These are phyloP conservation scores for Bocquillonia castaneifolia DNA, from an alignment of 441 rosid species.

Conservation along the genomic window DNA sequence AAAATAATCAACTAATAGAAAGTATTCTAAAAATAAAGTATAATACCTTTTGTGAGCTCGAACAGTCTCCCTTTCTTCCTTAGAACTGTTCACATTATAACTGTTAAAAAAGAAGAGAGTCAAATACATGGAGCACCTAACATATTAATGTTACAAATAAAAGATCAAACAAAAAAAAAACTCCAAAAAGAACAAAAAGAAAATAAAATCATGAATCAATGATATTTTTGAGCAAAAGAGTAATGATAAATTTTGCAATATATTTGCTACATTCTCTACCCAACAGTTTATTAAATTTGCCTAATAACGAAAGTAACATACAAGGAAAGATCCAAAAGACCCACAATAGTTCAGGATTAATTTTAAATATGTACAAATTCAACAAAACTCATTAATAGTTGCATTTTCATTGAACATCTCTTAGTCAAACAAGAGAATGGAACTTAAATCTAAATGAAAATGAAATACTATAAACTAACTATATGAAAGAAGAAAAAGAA, in stretches of 20 bases:
- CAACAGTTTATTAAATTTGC: too few relatives aligned
- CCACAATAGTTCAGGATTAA: not conserved
- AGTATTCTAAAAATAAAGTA: not conserved
- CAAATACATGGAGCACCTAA: not conserved
- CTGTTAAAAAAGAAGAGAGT: slow-evolving; percentile 35
- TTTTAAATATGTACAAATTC: not conserved
- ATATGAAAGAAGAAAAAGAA: not conserved
- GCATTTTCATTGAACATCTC: too few relatives aligned
- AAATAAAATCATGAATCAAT: not conserved
- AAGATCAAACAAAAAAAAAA: not conserved
- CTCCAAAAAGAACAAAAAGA: not conserved
- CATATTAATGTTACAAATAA: not conserved
- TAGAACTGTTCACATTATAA: slow-evolving; percentile 58
- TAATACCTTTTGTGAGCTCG: slow-evolving; percentile 55
- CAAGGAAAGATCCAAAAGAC: not conserved
- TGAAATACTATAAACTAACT: not conserved
- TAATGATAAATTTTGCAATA: not conserved
- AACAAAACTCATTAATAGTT: not conserved
- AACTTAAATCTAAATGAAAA: not conserved
- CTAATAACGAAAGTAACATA: not conserved
- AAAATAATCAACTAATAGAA: slow-evolving; percentile 9
- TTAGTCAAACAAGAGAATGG: not conserved
- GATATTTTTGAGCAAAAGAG: not conserved
- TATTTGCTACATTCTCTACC: not conserved
- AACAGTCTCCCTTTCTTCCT: slow-evolving; percentile 55